phyloP scores from a whole-genome alignment of 768 basidiomycete genomes.

The Collybia sordida region DNA sequence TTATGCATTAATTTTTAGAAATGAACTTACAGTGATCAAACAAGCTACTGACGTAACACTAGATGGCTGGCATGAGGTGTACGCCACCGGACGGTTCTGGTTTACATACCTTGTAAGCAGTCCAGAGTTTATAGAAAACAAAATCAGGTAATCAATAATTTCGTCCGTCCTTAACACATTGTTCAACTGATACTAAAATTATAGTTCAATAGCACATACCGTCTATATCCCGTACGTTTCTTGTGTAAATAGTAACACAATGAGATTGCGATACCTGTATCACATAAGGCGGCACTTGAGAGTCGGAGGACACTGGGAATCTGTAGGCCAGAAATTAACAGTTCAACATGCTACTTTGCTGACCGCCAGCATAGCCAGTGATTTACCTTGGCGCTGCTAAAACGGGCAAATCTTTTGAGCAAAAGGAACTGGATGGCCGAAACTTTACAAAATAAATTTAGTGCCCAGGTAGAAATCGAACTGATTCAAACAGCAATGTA shows the following conservation, averaged over 20 bases:
- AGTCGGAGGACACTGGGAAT: conserved; percentile 28
- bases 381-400: conserved; percentile 26
- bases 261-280: conserved; percentile 28
- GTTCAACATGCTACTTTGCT: background rate
- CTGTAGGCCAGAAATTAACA: conserved; percentile 7
- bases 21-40: conserved; percentile 22
- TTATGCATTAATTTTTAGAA: background rate
- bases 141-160: conserved; percentile 32
- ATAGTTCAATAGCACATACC: conserved; percentile 12
- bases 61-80: no score
- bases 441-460: conserved; percentile 12
- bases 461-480: background rate
- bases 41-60: conserved; percentile 29
- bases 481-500: background rate
- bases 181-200: background rate
- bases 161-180: conserved; percentile 23
- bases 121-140: conserved; percentile 32
- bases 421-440: conserved; percentile 26
- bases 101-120: conserved; percentile 24
- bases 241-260: conserved; percentile 28
- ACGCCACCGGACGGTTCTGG: no score
- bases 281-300: conserved; percentile 29
- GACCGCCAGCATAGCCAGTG: background rate
- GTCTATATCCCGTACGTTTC: conserved; percentile 32
- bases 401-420: conserved; percentile 20